Conservation (phyloP, 176 grass and related monocot genomes). For the Otatea glauca region DNA sequence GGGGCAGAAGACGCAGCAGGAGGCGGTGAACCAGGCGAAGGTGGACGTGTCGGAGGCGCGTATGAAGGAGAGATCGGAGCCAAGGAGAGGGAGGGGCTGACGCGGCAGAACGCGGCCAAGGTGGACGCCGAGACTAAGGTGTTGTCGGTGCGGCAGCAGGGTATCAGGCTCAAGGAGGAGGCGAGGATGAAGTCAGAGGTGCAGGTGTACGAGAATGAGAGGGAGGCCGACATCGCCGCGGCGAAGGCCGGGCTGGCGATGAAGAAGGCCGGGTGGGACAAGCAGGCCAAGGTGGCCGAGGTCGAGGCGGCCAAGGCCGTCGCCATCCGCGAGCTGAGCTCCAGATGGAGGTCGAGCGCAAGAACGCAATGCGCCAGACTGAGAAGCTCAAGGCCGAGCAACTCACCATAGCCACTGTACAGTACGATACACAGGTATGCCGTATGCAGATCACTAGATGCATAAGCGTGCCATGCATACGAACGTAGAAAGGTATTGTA, state of each 20-base stretch:
- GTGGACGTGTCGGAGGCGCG: slow-evolving; percentile 73
- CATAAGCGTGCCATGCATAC: too few species aligned
- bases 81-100: slow-evolving; percentile 58
- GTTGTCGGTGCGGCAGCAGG: slow-evolving; percentile 54
- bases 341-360: slow-evolving; percentile 78
- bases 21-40: slow-evolving; percentile 78
- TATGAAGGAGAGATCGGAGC: slow-evolving; percentile 76
- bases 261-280: slow-evolving; percentile 81
- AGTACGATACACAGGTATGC: slow-evolving; percentile 89
- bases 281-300: slow-evolving; percentile 57
- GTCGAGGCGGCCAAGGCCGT: slow-evolving; percentile 82
- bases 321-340: slow-evolving; percentile 81
- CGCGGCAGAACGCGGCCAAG: slow-evolving; percentile 68
- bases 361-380: slow-evolving; percentile 62
- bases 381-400: slow-evolving; percentile 92
- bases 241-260: slow-evolving; percentile 65
- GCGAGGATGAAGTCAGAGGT: slow-evolving; percentile 66
- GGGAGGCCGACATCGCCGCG: slow-evolving; percentile 63
- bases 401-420: slow-evolving; percentile 74
- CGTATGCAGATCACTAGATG: slow-evolving; percentile 40
- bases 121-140: slow-evolving; percentile 76
- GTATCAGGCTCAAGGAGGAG: slow-evolving; percentile 57
- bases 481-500: too few species aligned
- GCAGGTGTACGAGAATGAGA: slow-evolving; percentile 66
- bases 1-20: slow-evolving; percentile 85